Evolutionary conservation across 2,329 filamentous ascomycete genomes (phyloP).

Genomic region (Penicillium sp.): DNA sequence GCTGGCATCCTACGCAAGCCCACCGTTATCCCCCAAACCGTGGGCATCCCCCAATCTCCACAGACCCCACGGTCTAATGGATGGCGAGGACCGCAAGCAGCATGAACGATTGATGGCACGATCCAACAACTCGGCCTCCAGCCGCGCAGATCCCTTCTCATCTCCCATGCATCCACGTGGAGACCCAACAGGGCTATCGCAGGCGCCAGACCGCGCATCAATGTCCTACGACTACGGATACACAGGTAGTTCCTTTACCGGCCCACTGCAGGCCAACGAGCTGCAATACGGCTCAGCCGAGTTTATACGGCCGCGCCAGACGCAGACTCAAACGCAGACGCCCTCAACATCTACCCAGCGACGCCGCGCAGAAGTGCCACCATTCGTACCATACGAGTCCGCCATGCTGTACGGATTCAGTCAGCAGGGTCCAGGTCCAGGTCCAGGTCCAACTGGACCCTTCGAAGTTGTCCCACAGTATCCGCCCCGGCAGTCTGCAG

Average conservation of each 20-base stretch:
- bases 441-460: constrained; percentile 62
- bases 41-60: constrained; percentile 62
- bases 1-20: constrained; percentile 67
- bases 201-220: constrained; percentile 39
- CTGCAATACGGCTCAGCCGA: constrained; percentile 68
- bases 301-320: constrained; percentile 62
- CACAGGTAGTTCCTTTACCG: constrained; percentile 56
- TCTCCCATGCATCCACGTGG: constrained; percentile 40
- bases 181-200: constrained; percentile 39
- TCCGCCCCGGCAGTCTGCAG: constrained; percentile 74
- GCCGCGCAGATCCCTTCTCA: constrained; percentile 48
- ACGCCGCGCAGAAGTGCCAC: constrained; percentile 57
- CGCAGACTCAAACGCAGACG: constrained; percentile 46
- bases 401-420: constrained; percentile 81
- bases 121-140: constrained; percentile 50
- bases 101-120: constrained; percentile 68
- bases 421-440: constrained; percentile 61
- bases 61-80: constrained; percentile 68
- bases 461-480: constrained; percentile 80
- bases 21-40: constrained; percentile 68
- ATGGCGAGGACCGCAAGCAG: constrained; percentile 77
- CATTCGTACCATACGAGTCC: constrained; percentile 60
- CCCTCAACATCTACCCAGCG: constrained; percentile 30
- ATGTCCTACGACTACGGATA: constrained; percentile 57
- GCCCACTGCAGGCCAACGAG: constrained; percentile 54